phyloP scores from a whole-genome alignment of 352 stramenopile species.

The Globisporangium okanoganense region DNA sequence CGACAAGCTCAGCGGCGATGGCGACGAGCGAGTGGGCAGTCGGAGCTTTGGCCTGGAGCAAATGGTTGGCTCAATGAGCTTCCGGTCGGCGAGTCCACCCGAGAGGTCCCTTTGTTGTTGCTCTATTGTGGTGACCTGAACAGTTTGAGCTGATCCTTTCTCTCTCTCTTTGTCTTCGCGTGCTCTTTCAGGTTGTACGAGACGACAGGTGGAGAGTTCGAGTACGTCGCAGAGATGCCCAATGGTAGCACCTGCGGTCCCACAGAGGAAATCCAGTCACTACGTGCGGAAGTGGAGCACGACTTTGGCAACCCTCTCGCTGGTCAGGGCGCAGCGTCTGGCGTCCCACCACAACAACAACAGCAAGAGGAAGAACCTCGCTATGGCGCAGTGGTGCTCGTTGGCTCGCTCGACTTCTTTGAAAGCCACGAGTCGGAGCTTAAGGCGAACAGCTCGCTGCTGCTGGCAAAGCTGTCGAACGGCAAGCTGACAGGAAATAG shows the following conservation, averaged over 20 bases:
- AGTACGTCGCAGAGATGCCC: constrained; percentile 12
- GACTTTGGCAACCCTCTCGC: constrained; percentile 4
- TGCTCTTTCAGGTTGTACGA: constrained; percentile 9
- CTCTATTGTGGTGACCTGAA: background rate
- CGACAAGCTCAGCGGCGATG: constrained; percentile 8
- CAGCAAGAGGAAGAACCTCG: constrained; percentile 8
- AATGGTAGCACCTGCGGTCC: background rate
- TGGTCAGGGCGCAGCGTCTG: background rate
- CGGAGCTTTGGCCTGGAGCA: constrained; percentile 2
- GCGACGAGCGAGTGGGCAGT: background rate
- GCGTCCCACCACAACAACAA: background rate
- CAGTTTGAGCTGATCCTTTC: background rate
- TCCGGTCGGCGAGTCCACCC: constrained; percentile 11
- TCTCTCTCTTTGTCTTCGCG: background rate
- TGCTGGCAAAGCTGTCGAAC: background rate
- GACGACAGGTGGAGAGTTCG: background rate
- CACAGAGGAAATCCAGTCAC: constrained; percentile 13
- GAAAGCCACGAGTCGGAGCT: background rate
- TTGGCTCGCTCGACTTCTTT: constrained; percentile 18
- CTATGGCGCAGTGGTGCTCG: constrained; percentile 30
- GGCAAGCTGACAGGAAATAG: background rate
- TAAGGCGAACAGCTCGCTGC: background rate
- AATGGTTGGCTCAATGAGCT: constrained; percentile 11
- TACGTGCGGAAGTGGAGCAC: constrained; percentile 14
- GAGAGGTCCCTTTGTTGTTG: constrained; percentile 10